Percentiles rank a stretch among this genome's conserved stretches.
Evolutionary conservation across 441 rosid genomes (phyloP).

Genomic region (Aquilaria agallochum): DNA sequence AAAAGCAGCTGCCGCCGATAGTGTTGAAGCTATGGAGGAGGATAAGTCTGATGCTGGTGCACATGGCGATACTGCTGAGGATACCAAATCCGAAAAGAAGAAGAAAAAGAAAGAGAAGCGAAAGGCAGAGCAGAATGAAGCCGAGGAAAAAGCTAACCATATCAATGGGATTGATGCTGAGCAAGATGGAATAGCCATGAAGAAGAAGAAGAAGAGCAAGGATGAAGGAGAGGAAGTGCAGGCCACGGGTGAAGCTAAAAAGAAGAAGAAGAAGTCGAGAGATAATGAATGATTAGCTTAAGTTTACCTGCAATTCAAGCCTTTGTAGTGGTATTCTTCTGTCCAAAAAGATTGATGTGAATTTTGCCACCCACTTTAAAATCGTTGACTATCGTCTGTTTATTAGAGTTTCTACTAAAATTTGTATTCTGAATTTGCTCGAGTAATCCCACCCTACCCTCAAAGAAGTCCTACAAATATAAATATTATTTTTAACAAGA

Average conservation of each 20-base stretch:
- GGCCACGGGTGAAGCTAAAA: constrained; percentile 22
- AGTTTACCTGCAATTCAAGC: too few species aligned
- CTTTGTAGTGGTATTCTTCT: too few species aligned
- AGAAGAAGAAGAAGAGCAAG: constrained; percentile 53
- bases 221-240: constrained; percentile 34
- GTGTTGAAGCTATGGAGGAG: constrained; percentile 37
- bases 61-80: constrained; percentile 37
- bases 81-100: constrained; percentile 57
- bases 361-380: too few species aligned
- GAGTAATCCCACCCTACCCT: too few species aligned
- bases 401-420: too few species aligned
- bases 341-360: too few species aligned
- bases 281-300: not conserved
- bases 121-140: constrained; percentile 31
- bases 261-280: constrained; percentile 41
- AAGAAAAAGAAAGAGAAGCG: constrained; percentile 38
- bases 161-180: constrained; percentile 12
- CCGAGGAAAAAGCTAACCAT: constrained; percentile 14
- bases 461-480: too few species aligned
- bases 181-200: constrained; percentile 15
- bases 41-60: constrained; percentile 22
- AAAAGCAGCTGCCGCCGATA: constrained; percentile 27
- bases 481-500: too few species aligned
- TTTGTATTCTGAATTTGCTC: too few species aligned
- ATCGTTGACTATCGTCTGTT: too few species aligned